Base-by-base conservation (phyloP, 306 rosid species). In the Ceratonia siliqua region DNA sequence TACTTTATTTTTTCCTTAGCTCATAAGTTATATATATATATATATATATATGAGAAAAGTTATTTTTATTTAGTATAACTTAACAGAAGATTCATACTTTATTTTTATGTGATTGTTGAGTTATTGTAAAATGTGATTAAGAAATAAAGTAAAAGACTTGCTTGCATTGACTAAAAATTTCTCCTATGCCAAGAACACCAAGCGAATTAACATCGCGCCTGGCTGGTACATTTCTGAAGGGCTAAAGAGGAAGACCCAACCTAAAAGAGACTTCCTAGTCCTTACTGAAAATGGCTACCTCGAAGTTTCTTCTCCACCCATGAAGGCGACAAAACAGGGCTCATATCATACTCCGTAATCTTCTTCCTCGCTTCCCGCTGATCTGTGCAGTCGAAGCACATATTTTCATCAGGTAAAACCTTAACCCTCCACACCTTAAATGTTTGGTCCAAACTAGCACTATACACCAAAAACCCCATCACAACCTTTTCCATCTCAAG, bases 381-480 rank as follows among this genome's bases (percentile, higher is more conserved):
- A 30, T 83, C 82, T 4, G 38, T 13, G 21, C 9, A 62, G 8
- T 73, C 80, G 55, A 83, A 36, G 42, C 80, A 45, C 62, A 77
- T 21, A 9, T 78, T 78, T 4, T 85, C 90, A 42, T 87, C 89
- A 0, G 85, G 77, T 70, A 86, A 72, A 22, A 84, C 82, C 89
- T 82, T 87, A 49, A 89, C 81, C 84, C 91, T 89, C 94, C 97
- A 89, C 1, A 82, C 92, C 77, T 91, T 89, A 36, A 89, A 87
- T 0, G 92, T 89, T 32, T 82, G 86, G 42, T 91, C 94, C 80
- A 91, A 78, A 79, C 94, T 87, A 13, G 88, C 88, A 73, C 92
- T 89, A 28, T 89, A 91, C 8, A 88, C 84, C 76, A 88, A 53
- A 39, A 85, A 87, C 1, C 93, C 89, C 72, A 66, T 72, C n/a